Base-by-base conservation (phyloP, 2,329 filamentous ascomycete species). In the Monosporascus sp. region DNA sequence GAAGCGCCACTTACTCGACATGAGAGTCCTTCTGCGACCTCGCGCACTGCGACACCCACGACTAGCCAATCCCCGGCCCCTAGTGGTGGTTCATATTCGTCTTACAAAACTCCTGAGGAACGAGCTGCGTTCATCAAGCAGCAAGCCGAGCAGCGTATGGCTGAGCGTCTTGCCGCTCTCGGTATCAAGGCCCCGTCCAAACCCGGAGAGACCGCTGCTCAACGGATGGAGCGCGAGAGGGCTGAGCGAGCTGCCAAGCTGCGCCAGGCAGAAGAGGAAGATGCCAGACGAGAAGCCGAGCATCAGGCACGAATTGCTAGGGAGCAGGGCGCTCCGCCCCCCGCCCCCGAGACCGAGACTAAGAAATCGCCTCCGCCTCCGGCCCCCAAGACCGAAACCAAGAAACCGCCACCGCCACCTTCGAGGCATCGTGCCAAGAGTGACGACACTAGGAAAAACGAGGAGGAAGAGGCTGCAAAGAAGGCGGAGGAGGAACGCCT, bases 131-230 rank as follows among this genome's bases (percentile, higher is more conserved):
- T 95, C 65, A 97, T 97, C 67, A 96, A 95, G 69, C 92, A 97
- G 70, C 93, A 97, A 69, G 95, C 94, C 8, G 92, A 97, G 70
- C 90, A 93, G 67, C 89, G 93, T 55, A 97, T 99, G 88, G 93
- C 94, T 37, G 94, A 97, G 71, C 87, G 94, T 55, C 82, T 99
- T 64, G 94, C 94, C 55, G 93, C 93, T 47, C 82, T 97, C 56
- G 94, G 94, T 37, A 88, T 99, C 67, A 96, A 90, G 70, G 85
- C 90, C 31, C 87, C 89, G 6, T 78, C 79, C 18, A 95, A 95
- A 67, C 74, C 86, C 39, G 86, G 87, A 3, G 94, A 99, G 73
- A 89, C 85, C 31, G 76, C 91, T 36, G 82, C 88, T 53, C 92
- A 99, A 72, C 83, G 91, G 56, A 83, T 88, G 54, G 94, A 97